Percentiles rank a stretch among this genome's conserved stretches.
Evolutionary conservation across 148 eudicot species (phyloP).

Genomic region (Heliamphora exappendiculata): DNA sequence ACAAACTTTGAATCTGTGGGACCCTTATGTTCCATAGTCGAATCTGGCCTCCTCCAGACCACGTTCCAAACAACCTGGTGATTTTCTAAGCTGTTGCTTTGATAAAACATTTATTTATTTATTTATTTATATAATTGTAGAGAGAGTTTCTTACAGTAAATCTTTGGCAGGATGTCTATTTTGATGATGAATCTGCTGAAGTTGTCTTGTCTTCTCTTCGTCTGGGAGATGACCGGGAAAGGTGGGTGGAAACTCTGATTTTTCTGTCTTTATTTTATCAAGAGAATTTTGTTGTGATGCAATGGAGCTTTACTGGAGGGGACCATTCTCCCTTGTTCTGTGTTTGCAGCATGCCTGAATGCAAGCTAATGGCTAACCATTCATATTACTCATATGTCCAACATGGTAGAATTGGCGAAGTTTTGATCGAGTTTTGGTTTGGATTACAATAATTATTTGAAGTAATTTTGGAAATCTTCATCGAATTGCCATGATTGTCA

Average conservation of each 20-base stretch:
- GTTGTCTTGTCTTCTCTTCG: slow-evolving; percentile 93
- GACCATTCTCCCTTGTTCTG: not conserved
- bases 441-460: not conserved
- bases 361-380: not conserved
- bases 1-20: no score
- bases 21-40: no score
- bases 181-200: slow-evolving; percentile 98
- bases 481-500: not conserved
- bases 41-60: no score
- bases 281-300: not conserved
- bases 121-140: not conserved
- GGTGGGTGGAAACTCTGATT: slow-evolving; percentile 27
- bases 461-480: not conserved
- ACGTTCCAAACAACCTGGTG: no score
- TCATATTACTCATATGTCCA: not conserved
- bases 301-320: not conserved
- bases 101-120: not conserved
- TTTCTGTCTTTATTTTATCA: not conserved
- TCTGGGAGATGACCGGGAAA: slow-evolving; percentile 78
- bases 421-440: not conserved
- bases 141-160: not conserved
- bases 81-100: no score
- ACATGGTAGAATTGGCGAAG: not conserved
- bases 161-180: slow-evolving; percentile 73
- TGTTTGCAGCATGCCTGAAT: not conserved